A percentile compares a stretch with the other conserved stretches of the same genome.
These are phyloP conservation scores for Trametes villosa DNA, from an alignment of 768 basidiomycete species.

Conservation along the genomic window DNA sequence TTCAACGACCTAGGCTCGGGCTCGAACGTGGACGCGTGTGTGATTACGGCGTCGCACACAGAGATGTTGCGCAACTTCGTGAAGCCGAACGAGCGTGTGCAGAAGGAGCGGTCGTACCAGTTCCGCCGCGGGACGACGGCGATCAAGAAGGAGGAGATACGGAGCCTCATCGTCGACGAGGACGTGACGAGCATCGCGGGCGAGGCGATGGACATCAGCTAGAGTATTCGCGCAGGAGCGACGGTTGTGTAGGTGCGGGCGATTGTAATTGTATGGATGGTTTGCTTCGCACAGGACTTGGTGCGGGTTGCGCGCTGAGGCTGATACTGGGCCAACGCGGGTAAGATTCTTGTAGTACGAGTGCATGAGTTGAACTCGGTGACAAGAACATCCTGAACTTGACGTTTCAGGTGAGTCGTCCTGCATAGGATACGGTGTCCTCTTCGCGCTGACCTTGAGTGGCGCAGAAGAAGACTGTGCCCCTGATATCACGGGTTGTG, in stretches of 20 bases:
- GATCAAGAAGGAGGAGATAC: constrained; percentile 80
- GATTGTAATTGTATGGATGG: constrained; percentile 13
- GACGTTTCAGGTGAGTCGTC: no score
- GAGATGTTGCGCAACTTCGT: constrained; percentile 95
- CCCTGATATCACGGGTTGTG: no score
- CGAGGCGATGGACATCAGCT: constrained; percentile 86
- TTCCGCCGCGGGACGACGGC: constrained; percentile 91
- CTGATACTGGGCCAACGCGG: no score
- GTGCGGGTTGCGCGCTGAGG: no score
- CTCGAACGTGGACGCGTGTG: constrained; percentile 96
- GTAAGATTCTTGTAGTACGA: no score
- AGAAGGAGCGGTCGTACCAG: constrained; percentile 68
- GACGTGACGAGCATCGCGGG: constrained; percentile 48
- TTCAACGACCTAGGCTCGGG: constrained; percentile 99
- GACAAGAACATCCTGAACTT: no score
- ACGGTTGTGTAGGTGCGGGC: constrained; percentile 4
- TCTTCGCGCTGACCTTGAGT: no score
- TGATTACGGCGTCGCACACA: constrained; percentile 85
- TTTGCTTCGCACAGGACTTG: neutral
- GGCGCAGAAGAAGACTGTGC: no score
- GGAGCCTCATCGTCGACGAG: constrained; percentile 74
- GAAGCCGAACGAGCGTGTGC: constrained; percentile 84
- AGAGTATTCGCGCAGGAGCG: constrained; percentile 25
- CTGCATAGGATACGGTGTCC: no score
- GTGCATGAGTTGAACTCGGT: no score